A percentile compares a stretch with the other conserved stretches of the same genome.
Evolutionary conservation across 305 asterid genomes (phyloP).

Genomic region (Ajuga reptans): DNA sequence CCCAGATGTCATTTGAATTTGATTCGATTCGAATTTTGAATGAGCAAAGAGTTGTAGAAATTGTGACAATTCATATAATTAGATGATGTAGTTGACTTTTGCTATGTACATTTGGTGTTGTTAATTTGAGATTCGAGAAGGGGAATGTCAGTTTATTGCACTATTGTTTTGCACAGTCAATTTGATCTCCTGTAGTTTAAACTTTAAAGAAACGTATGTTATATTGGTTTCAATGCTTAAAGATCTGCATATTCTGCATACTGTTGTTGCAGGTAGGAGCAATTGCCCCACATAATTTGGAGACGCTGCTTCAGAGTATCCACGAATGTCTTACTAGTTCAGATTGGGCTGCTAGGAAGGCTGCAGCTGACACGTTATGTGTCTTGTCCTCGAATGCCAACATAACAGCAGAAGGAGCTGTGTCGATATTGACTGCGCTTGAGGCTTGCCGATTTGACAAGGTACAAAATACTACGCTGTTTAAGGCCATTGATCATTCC

Average conservation of each 20-base stretch:
- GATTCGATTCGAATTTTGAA: background rate
- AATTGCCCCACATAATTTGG: constrained; percentile 71
- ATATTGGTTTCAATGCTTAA: background rate
- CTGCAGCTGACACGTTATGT: constrained; percentile 84
- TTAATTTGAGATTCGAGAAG: background rate
- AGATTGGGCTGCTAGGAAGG: constrained; percentile 96
- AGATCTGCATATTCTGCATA: constrained; percentile 8
- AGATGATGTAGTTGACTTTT: constrained; percentile 14
- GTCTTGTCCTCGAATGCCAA: constrained; percentile 53
- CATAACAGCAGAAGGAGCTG: constrained; percentile 57
- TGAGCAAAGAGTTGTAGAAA: background rate
- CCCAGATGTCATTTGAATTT: constrained; percentile 12
- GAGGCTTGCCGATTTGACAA: constrained; percentile 97
- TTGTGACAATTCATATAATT: background rate
- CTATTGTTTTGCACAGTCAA: constrained; percentile 4
- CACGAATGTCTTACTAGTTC: constrained; percentile 74
- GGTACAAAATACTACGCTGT: constrained; percentile 34
- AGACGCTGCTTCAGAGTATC: constrained; percentile 67
- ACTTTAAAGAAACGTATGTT: constrained; percentile 4
- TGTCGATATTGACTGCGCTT: constrained; percentile 59
- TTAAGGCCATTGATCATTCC: background rate
- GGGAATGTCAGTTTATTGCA: background rate
- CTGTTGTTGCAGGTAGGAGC: constrained; percentile 74
- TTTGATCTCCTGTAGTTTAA: constrained; percentile 3
- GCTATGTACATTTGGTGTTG: constrained; percentile 6